Conservation (phyloP, 805 yeast genomes). For the Pichia exigua region DNA sequence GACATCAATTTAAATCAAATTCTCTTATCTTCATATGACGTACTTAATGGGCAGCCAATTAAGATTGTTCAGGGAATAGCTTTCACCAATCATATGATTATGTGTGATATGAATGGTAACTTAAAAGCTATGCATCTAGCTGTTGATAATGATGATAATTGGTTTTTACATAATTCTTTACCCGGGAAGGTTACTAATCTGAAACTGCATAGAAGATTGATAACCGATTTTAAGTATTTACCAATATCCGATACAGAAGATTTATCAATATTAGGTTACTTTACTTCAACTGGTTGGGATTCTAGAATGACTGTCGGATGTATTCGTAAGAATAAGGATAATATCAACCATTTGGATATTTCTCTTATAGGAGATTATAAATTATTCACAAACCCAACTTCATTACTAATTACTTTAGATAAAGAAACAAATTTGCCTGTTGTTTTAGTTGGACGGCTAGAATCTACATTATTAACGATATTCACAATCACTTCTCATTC, state of each 20-base stretch:
- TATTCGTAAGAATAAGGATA: not conserved
- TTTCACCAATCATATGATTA: conserved; percentile 17
- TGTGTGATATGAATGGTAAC: conserved; percentile 30
- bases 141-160: not conserved
- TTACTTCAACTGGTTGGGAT: conserved; percentile 60
- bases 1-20: conserved; percentile 17
- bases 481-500: conserved; percentile 19
- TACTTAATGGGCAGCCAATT: conserved; percentile 15
- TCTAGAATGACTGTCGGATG: conserved; percentile 31
- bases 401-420: conserved; percentile 32
- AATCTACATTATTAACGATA: conserved; percentile 50
- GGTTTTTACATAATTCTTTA: not conserved
- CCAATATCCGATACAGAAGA: conserved; percentile 5
- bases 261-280: conserved; percentile 20
- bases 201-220: conserved; percentile 26
- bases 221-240: conserved; percentile 16
- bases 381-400: conserved; percentile 44
- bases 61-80: conserved; percentile 19
- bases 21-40: conserved; percentile 8
- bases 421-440: conserved; percentile 24
- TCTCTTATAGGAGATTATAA: conserved; percentile 24
- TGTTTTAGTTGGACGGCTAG: conserved; percentile 50
- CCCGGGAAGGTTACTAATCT: not conserved
- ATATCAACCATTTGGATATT: conserved; percentile 10
- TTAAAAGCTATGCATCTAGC: not conserved